Evolutionary conservation across 495 filamentous ascomycete species (phyloP), one percentile per base, ranked within the genome.

Genomic region (Chaetomium cochliodes): DNA sequence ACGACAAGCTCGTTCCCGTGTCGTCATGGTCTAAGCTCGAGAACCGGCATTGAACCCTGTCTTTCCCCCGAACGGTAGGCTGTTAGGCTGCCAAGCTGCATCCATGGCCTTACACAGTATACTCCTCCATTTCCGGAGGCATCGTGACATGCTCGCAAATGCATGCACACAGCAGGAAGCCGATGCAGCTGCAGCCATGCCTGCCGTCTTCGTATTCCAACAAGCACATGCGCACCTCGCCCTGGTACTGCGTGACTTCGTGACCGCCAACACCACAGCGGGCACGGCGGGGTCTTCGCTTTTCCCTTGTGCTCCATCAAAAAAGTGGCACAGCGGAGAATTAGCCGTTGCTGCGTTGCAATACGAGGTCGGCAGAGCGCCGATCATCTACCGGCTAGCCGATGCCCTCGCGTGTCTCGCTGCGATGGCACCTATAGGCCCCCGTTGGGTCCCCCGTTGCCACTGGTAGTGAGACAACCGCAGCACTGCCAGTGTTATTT

Each of bases 141-240:
- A 62, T 30, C 60, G 60, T 46, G 60, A 54, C 50, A 6, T 22
- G 47, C 12, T 11, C 59, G 47, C 49, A 20, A 25, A 42, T 53
- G 59, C 58, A 51, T 20, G 47, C 37, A 15, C 22, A 39, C 23
- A 26, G 60, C 49, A 22, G 15, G 6, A 2, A 54, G 25, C 60
- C 60, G 39, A 23, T 30, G 39, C 50, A 28, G 39, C 15, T 54
- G 39, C 60, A 44, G 50, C 37, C 18, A 25, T 33, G 33, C 39
- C 22, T 44, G 33, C 60, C 25, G 18, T 16, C 8, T 55, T 56
- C 44, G 42, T 55, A 58, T 63, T 57, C 26, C 20, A 47, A 47
- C 44, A 23, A 50, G n/a, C 22, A 50, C 18, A 58, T 57, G 20
- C 13, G 41, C 41, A 47, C 16, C n/a, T n/a, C n/a, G n/a, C n/a